Conservation (phyloP, 148 eudicot species). For the Camellia japonica region DNA sequence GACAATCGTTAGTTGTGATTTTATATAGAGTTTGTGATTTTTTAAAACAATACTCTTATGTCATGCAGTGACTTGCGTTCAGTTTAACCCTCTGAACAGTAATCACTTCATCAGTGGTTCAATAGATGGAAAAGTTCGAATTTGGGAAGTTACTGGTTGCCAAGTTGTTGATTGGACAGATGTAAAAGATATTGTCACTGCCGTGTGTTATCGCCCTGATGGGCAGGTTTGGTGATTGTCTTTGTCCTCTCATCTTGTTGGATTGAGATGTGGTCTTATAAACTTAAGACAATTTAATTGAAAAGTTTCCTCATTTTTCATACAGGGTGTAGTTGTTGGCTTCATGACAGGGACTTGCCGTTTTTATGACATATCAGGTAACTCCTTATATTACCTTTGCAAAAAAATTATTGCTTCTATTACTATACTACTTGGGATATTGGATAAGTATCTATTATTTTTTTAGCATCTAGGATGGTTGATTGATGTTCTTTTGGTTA, state of each 20-base stretch:
- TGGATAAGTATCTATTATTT: not conserved
- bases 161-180: conserved; percentile 89
- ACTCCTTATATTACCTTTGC: not conserved
- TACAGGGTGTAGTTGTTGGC: conserved; percentile 81
- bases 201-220: conserved; percentile 81
- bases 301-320: not conserved
- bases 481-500: not conserved
- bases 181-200: conserved; percentile 78
- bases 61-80: conserved; percentile 83
- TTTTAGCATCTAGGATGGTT: not conserved
- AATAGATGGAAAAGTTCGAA: conserved; percentile 94
- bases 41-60: conserved; percentile 15
- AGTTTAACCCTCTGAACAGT: conserved; percentile 80
- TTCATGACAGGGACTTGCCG: conserved; percentile 64
- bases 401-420: too few species aligned
- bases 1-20: not conserved
- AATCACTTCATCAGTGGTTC: conserved; percentile 91
- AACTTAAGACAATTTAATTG: not conserved
- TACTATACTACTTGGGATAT: not conserved
- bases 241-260: conserved; percentile 4
- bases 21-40: not conserved
- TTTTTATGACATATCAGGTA: conserved; percentile 61
- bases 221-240: conserved; percentile 55
- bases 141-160: conserved; percentile 66
- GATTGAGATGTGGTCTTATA: not conserved